These are phyloP conservation scores for Globisporangium ultimum DNA, from an alignment of 352 stramenopile genomes.

Conservation along the genomic window DNA sequence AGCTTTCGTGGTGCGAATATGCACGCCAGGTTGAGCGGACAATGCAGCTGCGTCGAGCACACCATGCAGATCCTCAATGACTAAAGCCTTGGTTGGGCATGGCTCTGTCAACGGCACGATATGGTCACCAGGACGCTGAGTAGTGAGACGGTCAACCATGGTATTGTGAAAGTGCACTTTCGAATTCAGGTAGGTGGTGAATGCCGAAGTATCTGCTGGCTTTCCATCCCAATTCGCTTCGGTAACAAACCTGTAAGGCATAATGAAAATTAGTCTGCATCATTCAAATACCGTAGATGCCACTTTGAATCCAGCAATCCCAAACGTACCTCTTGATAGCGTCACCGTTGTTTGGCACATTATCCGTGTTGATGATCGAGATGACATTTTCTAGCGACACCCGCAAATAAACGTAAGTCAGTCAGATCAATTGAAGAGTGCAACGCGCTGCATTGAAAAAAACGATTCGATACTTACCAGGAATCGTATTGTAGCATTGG, in stretches of 20 bases:
- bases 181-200: conserved; percentile 34
- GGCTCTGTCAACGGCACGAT: conserved; percentile 64
- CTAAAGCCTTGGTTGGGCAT: conserved; percentile 54
- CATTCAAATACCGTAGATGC: no score
- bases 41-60: conserved; percentile 29
- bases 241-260: conserved; percentile 20
- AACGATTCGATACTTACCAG: conserved; percentile 21
- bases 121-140: conserved; percentile 33
- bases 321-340: conserved; percentile 33
- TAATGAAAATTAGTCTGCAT: no score
- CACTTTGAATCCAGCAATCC: no score
- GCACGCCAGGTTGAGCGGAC: conserved; percentile 37
- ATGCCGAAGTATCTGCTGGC: conserved; percentile 17
- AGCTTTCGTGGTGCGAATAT: conserved; percentile 31
- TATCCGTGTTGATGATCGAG: conserved; percentile 81
- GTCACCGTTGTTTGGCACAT: conserved; percentile 66
- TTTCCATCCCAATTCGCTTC: conserved; percentile 23
- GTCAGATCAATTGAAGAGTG: no score
- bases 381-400: conserved; percentile 34
- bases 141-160: conserved; percentile 82
- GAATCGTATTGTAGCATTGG: conserved; percentile 28
- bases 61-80: conserved; percentile 58
- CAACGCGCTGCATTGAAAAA: not conserved
- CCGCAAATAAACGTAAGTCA: not conserved
- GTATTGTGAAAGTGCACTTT: conserved; percentile 81